Conservation (phyloP, 1,284 basidiomycete genomes). For the Bondarzewia mesenterica region DNA sequence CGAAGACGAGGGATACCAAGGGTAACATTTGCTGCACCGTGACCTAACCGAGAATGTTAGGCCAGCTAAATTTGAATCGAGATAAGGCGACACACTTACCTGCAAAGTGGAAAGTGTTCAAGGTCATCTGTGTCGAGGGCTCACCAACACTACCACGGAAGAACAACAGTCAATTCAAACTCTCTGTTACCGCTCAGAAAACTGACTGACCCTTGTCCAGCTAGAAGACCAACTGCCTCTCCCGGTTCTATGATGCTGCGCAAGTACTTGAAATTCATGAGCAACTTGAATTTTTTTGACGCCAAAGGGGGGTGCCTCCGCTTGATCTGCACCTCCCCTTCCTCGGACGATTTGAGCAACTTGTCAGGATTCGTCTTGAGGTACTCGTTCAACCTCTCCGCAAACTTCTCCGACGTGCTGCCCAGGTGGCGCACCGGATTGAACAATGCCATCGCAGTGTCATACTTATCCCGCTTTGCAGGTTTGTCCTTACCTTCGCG, state of each 20-base stretch:
- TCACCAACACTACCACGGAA: constrained; percentile 75
- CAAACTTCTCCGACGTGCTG: constrained; percentile 90
- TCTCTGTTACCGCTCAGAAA: not conserved
- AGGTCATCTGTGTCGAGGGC: constrained; percentile 99
- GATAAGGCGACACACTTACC: constrained; percentile 34
- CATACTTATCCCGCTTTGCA: constrained; percentile 45
- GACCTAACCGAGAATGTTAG: constrained; percentile 45
- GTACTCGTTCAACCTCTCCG: constrained; percentile 76
- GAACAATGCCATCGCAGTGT: constrained; percentile 74
- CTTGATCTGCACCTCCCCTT: constrained; percentile 22
- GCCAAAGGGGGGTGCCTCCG: constrained; percentile 43
- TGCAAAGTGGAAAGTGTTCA: constrained; percentile 99
- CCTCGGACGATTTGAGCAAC: constrained; percentile 55
- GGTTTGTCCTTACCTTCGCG: constrained; percentile 37
- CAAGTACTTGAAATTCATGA: constrained; percentile 92
- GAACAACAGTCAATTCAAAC: constrained; percentile 9
- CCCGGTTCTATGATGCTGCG: constrained; percentile 93
- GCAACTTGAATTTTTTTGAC: constrained; percentile 58
- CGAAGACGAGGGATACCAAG: constrained; percentile 97
- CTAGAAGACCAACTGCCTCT: constrained; percentile 94
- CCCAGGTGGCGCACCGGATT: constrained; percentile 81
- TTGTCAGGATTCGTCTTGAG: constrained; percentile 72
- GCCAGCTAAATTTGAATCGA: constrained; percentile 6
- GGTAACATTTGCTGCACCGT: constrained; percentile 98
- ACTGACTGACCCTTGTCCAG: constrained; percentile 84